These are phyloP conservation scores for Boletus sp. DNA, from an alignment of 768 basidiomycete genomes.

Conservation along the genomic window DNA sequence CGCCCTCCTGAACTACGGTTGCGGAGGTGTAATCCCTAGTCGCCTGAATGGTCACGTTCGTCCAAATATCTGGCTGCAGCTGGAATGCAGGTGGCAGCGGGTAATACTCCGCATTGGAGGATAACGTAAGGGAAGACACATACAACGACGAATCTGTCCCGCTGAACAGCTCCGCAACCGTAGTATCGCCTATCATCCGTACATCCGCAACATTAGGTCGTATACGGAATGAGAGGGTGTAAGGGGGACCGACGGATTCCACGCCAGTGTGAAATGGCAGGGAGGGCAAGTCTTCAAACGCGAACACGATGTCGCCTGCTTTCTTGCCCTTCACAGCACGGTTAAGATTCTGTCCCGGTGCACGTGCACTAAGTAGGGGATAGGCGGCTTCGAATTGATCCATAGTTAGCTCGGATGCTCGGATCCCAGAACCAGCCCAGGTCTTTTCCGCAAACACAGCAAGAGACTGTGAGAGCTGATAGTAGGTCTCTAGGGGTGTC, in stretches of 20 bases:
- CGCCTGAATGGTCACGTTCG: conserved; percentile 38
- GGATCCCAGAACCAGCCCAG: conserved; percentile 42
- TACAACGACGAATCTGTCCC: conserved; percentile 38
- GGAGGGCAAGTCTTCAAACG: conserved; percentile 18
- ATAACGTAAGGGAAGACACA: conserved; percentile 38
- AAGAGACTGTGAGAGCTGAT: conserved; percentile 40
- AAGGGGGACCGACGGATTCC: conserved; percentile 43
- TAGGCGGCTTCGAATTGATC: conserved; percentile 38
- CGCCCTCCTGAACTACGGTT: conserved; percentile 18
- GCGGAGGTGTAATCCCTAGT: conserved; percentile 38
- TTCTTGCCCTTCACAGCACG: conserved; percentile 32
- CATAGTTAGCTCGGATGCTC: conserved; percentile 33
- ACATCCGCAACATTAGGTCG: conserved; percentile 25
- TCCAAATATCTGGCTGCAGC: conserved; percentile 31
- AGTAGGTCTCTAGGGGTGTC: conserved; percentile 43
- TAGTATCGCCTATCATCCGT: conserved; percentile 10
- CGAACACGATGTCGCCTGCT: conserved; percentile 31
- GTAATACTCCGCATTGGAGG: conserved; percentile 38
- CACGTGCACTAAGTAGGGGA: conserved; percentile 36
- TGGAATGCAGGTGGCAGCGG: conserved; percentile 30
- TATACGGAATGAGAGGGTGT: conserved; percentile 41
- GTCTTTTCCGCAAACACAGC: conserved; percentile 43
- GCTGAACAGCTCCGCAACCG: conserved; percentile 30
- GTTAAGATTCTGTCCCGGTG: conserved; percentile 45
- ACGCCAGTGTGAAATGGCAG: conserved; percentile 30